Conservation (phyloP, 805 yeast genomes). For the Metschnikowia gelsemii region DNA sequence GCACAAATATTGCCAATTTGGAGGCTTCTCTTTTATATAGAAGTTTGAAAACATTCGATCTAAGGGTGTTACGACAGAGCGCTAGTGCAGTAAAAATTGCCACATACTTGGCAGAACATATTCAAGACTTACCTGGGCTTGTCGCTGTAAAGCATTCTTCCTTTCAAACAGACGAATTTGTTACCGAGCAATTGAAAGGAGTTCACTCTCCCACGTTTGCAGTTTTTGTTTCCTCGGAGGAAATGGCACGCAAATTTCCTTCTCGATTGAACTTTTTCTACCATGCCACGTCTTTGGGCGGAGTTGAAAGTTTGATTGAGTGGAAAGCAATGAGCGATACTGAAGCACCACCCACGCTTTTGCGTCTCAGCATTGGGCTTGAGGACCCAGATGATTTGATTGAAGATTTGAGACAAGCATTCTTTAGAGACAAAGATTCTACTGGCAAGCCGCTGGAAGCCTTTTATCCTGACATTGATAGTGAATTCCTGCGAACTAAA, state of each 20-base stretch:
- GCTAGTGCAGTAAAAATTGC: slow-evolving; percentile 62
- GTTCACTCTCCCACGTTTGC: slow-evolving; percentile 75
- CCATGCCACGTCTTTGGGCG: slow-evolving; percentile 93
- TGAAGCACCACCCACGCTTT: slow-evolving; percentile 50
- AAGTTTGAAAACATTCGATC: slow-evolving; percentile 75
- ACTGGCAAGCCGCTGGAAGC: too few species aligned
- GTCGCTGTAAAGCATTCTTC: slow-evolving; percentile 66
- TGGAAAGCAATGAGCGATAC: slow-evolving; percentile 72
- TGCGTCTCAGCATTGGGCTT: slow-evolving; percentile 78
- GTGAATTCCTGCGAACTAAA: too few species aligned
- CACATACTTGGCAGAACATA: slow-evolving; percentile 52
- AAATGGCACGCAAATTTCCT: slow-evolving; percentile 63
- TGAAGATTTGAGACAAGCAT: slow-evolving; percentile 61
- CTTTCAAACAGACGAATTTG: slow-evolving; percentile 67
- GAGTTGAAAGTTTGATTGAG: slow-evolving; percentile 86
- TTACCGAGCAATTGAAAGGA: slow-evolving; percentile 62
- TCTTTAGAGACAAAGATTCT: too few species aligned
- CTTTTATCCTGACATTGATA: too few species aligned
- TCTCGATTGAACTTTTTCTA: slow-evolving; percentile 65
- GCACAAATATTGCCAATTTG: slow-evolving; percentile 75
- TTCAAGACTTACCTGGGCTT: slow-evolving; percentile 47
- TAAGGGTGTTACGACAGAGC: slow-evolving; percentile 69
- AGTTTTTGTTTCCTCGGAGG: slow-evolving; percentile 49
- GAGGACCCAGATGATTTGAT: slow-evolving; percentile 78
- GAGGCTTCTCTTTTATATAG: slow-evolving; percentile 74